Evolutionary conservation across 2,329 filamentous ascomycete species (phyloP).

Genomic region (Fusarium camptoceras): DNA sequence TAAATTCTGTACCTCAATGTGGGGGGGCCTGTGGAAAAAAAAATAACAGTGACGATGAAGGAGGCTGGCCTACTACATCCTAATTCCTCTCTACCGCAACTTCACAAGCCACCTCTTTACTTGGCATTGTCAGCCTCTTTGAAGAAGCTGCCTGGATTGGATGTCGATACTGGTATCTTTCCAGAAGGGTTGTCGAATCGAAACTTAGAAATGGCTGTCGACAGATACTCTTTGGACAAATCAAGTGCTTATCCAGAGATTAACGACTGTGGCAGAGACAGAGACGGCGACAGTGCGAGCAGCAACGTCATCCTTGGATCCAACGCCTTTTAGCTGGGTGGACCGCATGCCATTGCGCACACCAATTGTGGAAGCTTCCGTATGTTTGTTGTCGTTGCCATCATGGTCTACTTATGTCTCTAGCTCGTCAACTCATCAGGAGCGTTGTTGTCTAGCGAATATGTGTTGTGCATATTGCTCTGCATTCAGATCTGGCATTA

Average conservation of each 20-base stretch:
- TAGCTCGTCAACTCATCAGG: background rate
- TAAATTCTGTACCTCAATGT: slow-evolving; percentile 30
- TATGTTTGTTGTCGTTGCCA: slow-evolving; percentile 11
- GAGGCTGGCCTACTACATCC: slow-evolving; percentile 7
- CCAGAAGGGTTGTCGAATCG: slow-evolving; percentile 17
- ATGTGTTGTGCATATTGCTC: slow-evolving; percentile 45
- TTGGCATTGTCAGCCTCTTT: slow-evolving; percentile 16
- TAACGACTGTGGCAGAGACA: slow-evolving; percentile 30
- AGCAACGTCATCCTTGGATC: slow-evolving; percentile 13
- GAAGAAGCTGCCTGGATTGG: slow-evolving; percentile 16
- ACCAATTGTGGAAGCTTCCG: slow-evolving; percentile 11
- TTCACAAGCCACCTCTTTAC: slow-evolving; percentile 22
- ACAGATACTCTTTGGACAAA: slow-evolving; percentile 10
- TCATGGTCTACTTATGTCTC: slow-evolving; percentile 22
- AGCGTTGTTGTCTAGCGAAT: slow-evolving; percentile 20
- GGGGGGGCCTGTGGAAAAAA: slow-evolving; percentile 28
- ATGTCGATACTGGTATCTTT: background rate
- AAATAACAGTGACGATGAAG: slow-evolving; percentile 5
- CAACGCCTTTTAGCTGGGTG: slow-evolving; percentile 23
- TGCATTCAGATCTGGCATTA: slow-evolving; percentile 39
- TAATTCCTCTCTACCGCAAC: slow-evolving; percentile 8
- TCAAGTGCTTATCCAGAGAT: slow-evolving; percentile 5
- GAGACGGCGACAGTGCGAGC: slow-evolving; percentile 40
- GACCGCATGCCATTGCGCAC: slow-evolving; percentile 19
- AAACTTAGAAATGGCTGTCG: slow-evolving; percentile 11